These are phyloP conservation scores for Cenchrus americanus DNA, from an alignment of 176 grass and related monocot genomes.

Conservation along the genomic window DNA sequence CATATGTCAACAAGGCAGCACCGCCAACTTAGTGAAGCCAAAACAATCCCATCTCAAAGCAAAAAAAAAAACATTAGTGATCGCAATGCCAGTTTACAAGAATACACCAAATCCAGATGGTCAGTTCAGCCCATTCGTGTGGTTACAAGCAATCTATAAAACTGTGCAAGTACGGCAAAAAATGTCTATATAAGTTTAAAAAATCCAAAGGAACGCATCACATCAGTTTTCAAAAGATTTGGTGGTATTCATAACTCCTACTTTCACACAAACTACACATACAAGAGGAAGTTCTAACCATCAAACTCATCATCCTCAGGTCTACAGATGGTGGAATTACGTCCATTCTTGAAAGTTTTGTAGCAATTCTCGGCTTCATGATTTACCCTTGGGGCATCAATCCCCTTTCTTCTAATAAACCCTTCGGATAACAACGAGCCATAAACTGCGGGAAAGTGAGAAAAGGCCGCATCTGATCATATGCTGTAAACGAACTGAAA, in stretches of 20 bases:
- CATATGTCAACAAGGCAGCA: slow-evolving; percentile 7
- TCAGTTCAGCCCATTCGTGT: slow-evolving; percentile 10
- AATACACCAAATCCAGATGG: background rate
- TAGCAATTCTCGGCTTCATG: slow-evolving; percentile 58
- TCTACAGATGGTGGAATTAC: slow-evolving; percentile 56
- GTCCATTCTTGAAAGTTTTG: slow-evolving; percentile 63
- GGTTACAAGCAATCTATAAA: slow-evolving; percentile 8
- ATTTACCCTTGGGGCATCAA: slow-evolving; percentile 45
- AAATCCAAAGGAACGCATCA: slow-evolving; percentile 4
- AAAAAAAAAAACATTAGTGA: slow-evolving; percentile 34
- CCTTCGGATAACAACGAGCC: slow-evolving; percentile 39
- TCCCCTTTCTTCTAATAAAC: slow-evolving; percentile 60
- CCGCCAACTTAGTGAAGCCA: slow-evolving; percentile 4
- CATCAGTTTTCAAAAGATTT: background rate
- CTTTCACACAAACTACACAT: slow-evolving; percentile 36
- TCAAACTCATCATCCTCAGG: slow-evolving; percentile 47
- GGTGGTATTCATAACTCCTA: slow-evolving; percentile 18
- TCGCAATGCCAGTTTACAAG: background rate
- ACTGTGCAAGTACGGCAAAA: background rate
- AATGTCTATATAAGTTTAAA: slow-evolving; percentile 13
- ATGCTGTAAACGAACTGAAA: slow-evolving; percentile 36
- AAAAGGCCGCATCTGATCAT: slow-evolving; percentile 39
- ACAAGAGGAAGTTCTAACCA: slow-evolving; percentile 57
- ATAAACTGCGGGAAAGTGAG: slow-evolving; percentile 55
- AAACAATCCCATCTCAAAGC: slow-evolving; percentile 23